Evolutionary conservation across 345 rosid species (phyloP).

Genomic region (Salix dunnii): DNA sequence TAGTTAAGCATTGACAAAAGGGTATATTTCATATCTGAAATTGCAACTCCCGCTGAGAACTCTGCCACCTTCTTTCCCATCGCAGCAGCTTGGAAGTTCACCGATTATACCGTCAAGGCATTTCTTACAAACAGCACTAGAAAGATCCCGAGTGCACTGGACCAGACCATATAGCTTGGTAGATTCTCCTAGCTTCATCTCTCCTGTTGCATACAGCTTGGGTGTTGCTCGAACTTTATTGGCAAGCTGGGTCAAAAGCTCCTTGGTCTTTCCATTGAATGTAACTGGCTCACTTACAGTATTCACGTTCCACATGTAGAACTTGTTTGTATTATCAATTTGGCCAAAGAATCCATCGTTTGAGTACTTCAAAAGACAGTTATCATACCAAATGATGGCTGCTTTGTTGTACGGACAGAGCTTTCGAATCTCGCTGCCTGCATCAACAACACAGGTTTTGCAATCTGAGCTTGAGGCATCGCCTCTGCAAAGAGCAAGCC

Average conservation of each 20-base stretch:
- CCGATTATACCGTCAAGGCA: constrained; percentile 37
- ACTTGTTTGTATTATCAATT: constrained; percentile 36
- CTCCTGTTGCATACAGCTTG: constrained; percentile 27
- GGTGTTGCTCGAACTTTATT: constrained; percentile 16
- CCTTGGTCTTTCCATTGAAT: constrained; percentile 32
- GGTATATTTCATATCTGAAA: constrained; percentile 45
- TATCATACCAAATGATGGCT: constrained; percentile 45
- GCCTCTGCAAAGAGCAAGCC: constrained; percentile 42
- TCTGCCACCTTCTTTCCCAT: constrained; percentile 47
- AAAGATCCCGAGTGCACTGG: constrained; percentile 42
- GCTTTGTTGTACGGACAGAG: constrained; percentile 37
- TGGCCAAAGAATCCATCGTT: constrained; percentile 36
- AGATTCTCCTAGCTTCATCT: constrained; percentile 7
- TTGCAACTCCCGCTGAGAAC: constrained; percentile 48
- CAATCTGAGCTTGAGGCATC: constrained; percentile 32
- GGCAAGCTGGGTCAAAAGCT: constrained; percentile 24
- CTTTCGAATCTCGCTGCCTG: constrained; percentile 24
- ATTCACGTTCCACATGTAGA: constrained; percentile 34
- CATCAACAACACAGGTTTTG: constrained; percentile 33
- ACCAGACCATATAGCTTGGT: constrained; percentile 36
- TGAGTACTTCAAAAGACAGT: constrained; percentile 40
- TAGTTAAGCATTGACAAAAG: constrained; percentile 29
- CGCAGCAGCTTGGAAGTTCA: constrained; percentile 45
- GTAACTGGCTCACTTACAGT: constrained; percentile 17
- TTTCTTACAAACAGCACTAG: constrained; percentile 27